Base-by-base conservation (phyloP, 2,329 filamentous ascomycete genomes). In the Daldinia sp. region DNA sequence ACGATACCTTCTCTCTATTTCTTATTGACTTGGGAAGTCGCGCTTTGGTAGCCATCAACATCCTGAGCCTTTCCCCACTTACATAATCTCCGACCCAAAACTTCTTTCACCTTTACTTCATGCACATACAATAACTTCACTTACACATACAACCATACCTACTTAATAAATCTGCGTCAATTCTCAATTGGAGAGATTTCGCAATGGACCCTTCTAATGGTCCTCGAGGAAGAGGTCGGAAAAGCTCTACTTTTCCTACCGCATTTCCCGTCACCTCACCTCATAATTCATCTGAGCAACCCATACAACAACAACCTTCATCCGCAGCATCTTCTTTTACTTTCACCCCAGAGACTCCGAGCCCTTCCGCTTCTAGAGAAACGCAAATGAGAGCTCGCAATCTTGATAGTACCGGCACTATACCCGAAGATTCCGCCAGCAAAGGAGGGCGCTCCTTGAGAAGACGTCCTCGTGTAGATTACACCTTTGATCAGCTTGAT, bases 401-500 rank as follows among this genome's bases (percentile, higher is more conserved):
- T 53, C 70, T 73, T n/a, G 79, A 79, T 59, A 73, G 75, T 42
- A 74, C 79, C 35, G 75, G 74, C 50, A 74, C 78, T 62, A 81
- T 78, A 13, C 81, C 82, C n/a, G 83, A 84, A 50, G 85, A 86
- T 23, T 79, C 81, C 41, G 80, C 83, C 70, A 83, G 82, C 65
- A 87, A 89, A 76, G 87, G 87, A 59, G 86, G 87, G 55, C 87
- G 88, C 78, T 87, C 86, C 37, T 82, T 89, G 33, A 82, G 87
- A 70, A 87, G 86, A 76, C 82, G 87, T 60, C 80, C 84, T 58
- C 85, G 86, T 65, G 82, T 89, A 69, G 86, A 89, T 77, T 89
- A 89, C 80, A 86, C 84, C 37, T 81, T 83, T 73, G 83, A 85
- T 73, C 85, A 87, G 68, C 82, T 84, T 61, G 84, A 87, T 67